Percentiles rank a stretch among this genome's conserved stretches.
Evolutionary conservation across 768 basidiomycete species (phyloP).

Genomic region (Leccinum fibrillosum): DNA sequence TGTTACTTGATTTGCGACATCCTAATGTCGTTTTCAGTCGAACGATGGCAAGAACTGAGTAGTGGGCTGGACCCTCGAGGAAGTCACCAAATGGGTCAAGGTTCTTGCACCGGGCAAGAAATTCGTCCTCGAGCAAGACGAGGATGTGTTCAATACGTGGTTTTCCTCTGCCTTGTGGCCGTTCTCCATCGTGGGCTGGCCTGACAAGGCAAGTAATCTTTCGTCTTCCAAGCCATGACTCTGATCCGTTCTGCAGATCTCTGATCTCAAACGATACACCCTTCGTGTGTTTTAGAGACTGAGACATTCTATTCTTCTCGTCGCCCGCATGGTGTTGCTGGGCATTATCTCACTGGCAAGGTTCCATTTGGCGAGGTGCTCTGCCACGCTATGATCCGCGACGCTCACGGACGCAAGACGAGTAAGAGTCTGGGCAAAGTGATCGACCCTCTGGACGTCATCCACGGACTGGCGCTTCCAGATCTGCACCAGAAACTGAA

Average conservation of each 20-base stretch:
- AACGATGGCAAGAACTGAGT: slow-evolving; percentile 17
- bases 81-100: slow-evolving; percentile 52
- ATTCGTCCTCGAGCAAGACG: slow-evolving; percentile 87
- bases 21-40: too few relatives aligned
- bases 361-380: slow-evolving; percentile 91
- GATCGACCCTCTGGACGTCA: slow-evolving; percentile 93
- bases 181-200: slow-evolving; percentile 95
- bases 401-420: slow-evolving; percentile 99
- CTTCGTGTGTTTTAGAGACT: slow-evolving; percentile 54
- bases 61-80: too few relatives aligned
- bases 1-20: too few relatives aligned
- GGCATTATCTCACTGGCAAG: slow-evolving; percentile 78
- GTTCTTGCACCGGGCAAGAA: slow-evolving; percentile 50
- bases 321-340: slow-evolving; percentile 73
- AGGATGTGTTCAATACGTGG: slow-evolving; percentile 98
- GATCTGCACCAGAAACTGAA: too few relatives aligned
- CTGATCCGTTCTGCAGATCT: slow-evolving; percentile 35
- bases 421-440: slow-evolving; percentile 97
- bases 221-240: not conserved
- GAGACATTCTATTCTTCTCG: slow-evolving; percentile 95
- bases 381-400: slow-evolving; percentile 98
- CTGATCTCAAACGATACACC: slow-evolving; percentile 78
- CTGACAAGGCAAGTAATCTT: slow-evolving; percentile 60
- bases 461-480: slow-evolving; percentile 78
- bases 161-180: slow-evolving; percentile 98